Evolutionary conservation across 352 stramenopile species (phyloP), one percentile per base, ranked within the genome.

Genomic region (Blastocystis sp.): DNA sequence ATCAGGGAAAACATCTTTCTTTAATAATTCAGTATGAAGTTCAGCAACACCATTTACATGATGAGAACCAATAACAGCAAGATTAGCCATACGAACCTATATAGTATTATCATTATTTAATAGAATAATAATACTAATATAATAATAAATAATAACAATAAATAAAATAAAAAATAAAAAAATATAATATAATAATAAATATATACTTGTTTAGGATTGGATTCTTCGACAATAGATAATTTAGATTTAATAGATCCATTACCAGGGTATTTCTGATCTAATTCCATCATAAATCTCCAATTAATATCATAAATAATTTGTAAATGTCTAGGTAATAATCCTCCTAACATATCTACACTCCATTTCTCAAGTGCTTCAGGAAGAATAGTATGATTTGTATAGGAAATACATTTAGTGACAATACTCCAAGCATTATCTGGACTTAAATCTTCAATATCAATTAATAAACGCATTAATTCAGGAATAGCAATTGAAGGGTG

Each of bases 261-360:
- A 9, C 30, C 36, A 9, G 55, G 55, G 31, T 39, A 70, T 4
- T 23, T 31, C n/a, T 58, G 9, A 28, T 68, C 31, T 21, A 71
- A 54, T 24, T 44, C 24, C 34, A 72, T 37, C 39, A 71, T 67
- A 11, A 65, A 67, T 5, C 24, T 44, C 4, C 42, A 67, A 55
- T 70, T 70, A 34, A 70, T 65, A 21, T 68, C 2, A 39, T 71
- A 70, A 24, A 70, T 68, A 41, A 70, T 65, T 19, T 70, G 21
- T 36, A 70, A 27, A 28, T 70, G 66, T 11, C 66, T 39, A 7
- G 66, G 66, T 23, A 70, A 49, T 42, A 70, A 40, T 3, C 47
- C 9, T 4, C 23, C 54, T 3, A 70, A 35, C 31, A 70, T 25
- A 7, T 70, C 46, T 7, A 70, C 65, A n/a, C 45, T 25, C 66